Conservation (phyloP, 495 filamentous ascomycete genomes). For the Aspergillus affinis region DNA sequence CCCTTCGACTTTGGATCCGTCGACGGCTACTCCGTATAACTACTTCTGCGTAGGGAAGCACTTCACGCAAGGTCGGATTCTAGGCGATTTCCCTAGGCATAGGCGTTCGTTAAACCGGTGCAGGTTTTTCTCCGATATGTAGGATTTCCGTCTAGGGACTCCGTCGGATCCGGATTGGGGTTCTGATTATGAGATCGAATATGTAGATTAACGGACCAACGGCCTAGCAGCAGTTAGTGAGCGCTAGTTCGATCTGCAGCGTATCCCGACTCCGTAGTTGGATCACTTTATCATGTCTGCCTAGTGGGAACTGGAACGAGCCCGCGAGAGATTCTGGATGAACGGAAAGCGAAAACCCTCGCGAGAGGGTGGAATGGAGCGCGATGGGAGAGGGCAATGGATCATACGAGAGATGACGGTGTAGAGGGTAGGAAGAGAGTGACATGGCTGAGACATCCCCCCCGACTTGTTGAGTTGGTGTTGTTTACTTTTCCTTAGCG, state of each 20-base stretch:
- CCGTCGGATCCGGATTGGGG: neutral
- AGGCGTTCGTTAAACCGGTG: no score
- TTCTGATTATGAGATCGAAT: neutral
- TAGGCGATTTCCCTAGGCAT: neutral
- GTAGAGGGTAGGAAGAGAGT: conserved; percentile 7
- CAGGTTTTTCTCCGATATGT: neutral
- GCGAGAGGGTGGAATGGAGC: no score
- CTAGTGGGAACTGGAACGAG: neutral
- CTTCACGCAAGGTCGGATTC: neutral
- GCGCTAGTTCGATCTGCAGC: neutral
- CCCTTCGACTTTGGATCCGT: neutral
- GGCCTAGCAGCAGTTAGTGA: neutral
- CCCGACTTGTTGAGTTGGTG: neutral
- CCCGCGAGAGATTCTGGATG: no score
- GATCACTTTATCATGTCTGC: neutral
- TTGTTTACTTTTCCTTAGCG: conserved; percentile 10
- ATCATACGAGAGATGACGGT: neutral
- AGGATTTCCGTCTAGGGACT: no score
- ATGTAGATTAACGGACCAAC: neutral
- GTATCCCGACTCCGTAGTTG: neutral
- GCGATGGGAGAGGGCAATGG: neutral
- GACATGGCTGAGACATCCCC: conserved; percentile 20
- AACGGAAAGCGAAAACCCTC: no score
- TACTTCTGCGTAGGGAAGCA: no score
- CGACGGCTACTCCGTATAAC: no score